These are phyloP conservation scores for Iris pallida DNA, from an alignment of 116 monocot species.

Conservation along the genomic window DNA sequence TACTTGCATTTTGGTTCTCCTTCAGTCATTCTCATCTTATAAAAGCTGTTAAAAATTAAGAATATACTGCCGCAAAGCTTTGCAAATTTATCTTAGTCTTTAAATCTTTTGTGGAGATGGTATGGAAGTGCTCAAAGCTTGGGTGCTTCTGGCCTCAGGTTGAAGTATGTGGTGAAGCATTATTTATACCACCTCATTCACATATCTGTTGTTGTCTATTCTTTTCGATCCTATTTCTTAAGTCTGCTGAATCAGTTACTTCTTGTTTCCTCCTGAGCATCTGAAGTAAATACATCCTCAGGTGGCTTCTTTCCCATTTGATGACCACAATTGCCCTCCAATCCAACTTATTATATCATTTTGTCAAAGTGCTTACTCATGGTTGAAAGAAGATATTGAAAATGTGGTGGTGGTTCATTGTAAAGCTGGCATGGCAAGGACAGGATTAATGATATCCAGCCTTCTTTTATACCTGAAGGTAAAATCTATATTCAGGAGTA, in stretches of 20 bases:
- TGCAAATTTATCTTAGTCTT: no score
- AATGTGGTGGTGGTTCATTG: constrained; percentile 93
- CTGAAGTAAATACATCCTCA: constrained; percentile 19
- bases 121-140: no score
- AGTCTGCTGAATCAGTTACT: not conserved
- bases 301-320: constrained; percentile 98
- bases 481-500: constrained; percentile 1
- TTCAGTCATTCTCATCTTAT: no score
- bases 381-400: constrained; percentile 86
- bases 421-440: constrained; percentile 93
- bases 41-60: no score
- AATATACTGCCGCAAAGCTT: no score
- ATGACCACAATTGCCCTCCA: constrained; percentile 99
- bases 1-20: no score
- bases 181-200: no score
- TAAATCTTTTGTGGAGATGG: no score
- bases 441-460: constrained; percentile 87
- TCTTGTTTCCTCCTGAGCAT: not conserved
- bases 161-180: no score
- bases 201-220: no score
- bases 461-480: constrained; percentile 87
- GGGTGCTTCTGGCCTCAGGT: no score
- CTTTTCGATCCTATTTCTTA: not conserved
- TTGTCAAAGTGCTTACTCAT: constrained; percentile 97
- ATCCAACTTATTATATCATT: constrained; percentile 84